Evolutionary conservation across 345 rosid species (phyloP).

Genomic region (Tarenaya hassleriana): DNA sequence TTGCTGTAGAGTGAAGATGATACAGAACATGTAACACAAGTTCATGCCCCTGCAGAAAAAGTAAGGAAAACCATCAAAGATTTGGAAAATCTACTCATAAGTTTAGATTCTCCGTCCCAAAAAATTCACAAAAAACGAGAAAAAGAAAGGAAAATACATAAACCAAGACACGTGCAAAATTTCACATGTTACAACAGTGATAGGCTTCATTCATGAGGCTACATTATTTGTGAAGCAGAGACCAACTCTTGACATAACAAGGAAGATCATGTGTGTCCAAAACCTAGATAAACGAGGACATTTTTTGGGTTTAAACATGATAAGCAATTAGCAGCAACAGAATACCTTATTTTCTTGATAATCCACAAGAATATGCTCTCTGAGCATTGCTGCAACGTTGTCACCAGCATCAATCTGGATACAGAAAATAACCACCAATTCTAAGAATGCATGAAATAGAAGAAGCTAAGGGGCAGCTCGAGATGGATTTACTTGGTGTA

Average conservation of each 20-base stretch:
- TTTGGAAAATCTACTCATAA: constrained; percentile 6
- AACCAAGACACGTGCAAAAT: neutral
- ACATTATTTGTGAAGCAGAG: constrained; percentile 17
- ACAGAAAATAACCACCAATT: constrained; percentile 15
- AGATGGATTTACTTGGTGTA: constrained; percentile 5
- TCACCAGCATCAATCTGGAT: constrained; percentile 71
- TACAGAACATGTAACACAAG: constrained; percentile 75
- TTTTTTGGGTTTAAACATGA: no score
- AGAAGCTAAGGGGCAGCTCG: constrained; percentile 4
- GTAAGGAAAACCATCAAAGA: constrained; percentile 19
- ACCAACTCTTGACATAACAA: constrained; percentile 10
- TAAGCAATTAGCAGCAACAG: no score
- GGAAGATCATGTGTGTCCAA: no score
- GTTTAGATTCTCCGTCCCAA: constrained; percentile 14
- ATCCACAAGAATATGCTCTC: constrained; percentile 60
- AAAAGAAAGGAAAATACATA: constrained; percentile 2
- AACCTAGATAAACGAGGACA: no score
- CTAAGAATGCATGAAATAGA: constrained; percentile 3
- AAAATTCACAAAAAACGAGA: no score
- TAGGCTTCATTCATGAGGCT: constrained; percentile 7
- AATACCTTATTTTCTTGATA: constrained; percentile 76
- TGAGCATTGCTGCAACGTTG: constrained; percentile 55
- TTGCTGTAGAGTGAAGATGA: constrained; percentile 60
- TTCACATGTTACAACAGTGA: constrained; percentile 10
- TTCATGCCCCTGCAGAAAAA: constrained; percentile 74